Evolutionary conservation across 306 rosid genomes (phyloP), one percentile per base, ranked within the genome.

Genomic region (Glycyrrhiza uralensis): DNA sequence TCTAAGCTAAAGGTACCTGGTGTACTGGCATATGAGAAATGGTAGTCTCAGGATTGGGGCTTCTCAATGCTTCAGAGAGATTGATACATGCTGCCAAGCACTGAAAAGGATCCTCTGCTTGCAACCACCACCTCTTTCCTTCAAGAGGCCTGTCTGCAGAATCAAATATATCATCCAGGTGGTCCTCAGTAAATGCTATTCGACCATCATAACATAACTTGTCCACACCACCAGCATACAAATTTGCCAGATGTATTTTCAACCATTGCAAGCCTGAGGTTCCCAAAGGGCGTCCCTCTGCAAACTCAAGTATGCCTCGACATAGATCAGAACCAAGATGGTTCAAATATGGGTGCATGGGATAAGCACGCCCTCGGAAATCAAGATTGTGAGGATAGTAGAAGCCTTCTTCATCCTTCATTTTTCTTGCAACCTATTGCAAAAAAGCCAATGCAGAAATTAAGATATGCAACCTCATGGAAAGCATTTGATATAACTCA

Each of bases 271-370:
- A 81, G 51, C 99, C 99, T 58, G 93, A 86, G 79, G 84, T 87
- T 66, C 95, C 96, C 39, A 94, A 80, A 70, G 85, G 85, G 3
- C 97, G 97, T 30, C 97, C 97, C 85, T 91, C 97, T 14, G 92
- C 84, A 83, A 94, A 94, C 80, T 94, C 97, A 61, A 94, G 80
- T 78, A 89, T 79, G 61, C 99, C 97, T 86, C 99, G 86, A 80
- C 99, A 94, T 65, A 91, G 56, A 84, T 94, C 99, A 33, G 99
- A 94, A 76, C 99, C 99, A 79, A 91, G 94, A 87, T 94, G 99
- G 80, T 94, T 94, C 80, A 91, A 57, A 83, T 91, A 84, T 38
- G 99, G 95, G 77, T 94, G 97, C 97, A 94, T 89, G 63, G 97
- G 99, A 67, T 94, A 94, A 19, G 99, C 97, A 76, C 99, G 97